These are phyloP conservation scores for Melanopsichium pennsylvanicum DNA, from an alignment of 1,284 basidiomycete species.

Conservation along the genomic window DNA sequence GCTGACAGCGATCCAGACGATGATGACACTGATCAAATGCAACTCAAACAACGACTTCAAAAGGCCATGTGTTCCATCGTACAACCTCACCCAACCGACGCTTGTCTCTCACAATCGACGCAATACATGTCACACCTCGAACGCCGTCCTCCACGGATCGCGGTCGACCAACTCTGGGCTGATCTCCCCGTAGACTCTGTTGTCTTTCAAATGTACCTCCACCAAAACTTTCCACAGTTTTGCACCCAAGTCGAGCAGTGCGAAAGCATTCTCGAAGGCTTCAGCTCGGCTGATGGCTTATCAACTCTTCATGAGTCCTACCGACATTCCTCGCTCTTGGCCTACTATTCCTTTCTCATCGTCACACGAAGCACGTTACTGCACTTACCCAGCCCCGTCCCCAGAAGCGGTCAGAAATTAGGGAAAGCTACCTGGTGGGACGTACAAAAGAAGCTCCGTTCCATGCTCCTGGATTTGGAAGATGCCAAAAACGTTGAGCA, in stretches of 20 bases:
- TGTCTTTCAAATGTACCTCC: conserved; percentile 85
- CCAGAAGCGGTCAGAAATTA: conserved; percentile 76
- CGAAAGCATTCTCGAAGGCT: conserved; percentile 75
- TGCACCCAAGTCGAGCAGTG: conserved; percentile 81
- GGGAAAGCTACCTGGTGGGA: conserved; percentile 70
- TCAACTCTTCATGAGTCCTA: conserved; percentile 71
- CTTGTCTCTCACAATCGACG: conserved; percentile 65
- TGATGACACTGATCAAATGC: not conserved
- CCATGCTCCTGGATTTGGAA: conserved; percentile 63
- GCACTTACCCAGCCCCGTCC: conserved; percentile 83
- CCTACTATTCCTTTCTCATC: conserved; percentile 84
- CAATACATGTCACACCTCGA: conserved; percentile 72
- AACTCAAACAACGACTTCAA: not conserved
- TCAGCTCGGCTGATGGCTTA: conserved; percentile 80
- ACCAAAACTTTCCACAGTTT: conserved; percentile 90
- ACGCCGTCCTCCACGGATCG: conserved; percentile 67
- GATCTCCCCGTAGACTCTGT: conserved; percentile 90
- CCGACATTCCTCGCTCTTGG: conserved; percentile 72
- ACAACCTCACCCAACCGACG: not conserved
- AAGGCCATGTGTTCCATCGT: conserved; percentile 20
- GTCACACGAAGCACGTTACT: conserved; percentile 80
- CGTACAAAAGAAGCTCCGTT: conserved; percentile 61
- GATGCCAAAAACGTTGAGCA: too few species aligned
- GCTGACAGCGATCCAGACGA: conserved; percentile 3
- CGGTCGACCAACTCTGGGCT: conserved; percentile 71